Conservation (phyloP, 2,329 filamentous ascomycete genomes). For the Periconia macrospinosa region DNA sequence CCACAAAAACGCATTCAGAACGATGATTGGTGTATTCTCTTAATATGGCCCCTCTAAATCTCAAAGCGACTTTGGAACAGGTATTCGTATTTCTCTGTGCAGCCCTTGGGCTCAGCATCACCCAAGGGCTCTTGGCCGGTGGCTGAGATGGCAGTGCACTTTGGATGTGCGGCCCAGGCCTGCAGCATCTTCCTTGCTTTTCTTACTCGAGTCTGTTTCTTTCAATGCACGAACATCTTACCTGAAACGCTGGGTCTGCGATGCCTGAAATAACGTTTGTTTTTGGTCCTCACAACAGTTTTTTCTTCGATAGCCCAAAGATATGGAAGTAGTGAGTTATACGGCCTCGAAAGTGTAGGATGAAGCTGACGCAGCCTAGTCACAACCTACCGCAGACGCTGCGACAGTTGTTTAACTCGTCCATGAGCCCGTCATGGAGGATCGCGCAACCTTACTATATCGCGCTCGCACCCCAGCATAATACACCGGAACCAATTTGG, state of each 20-base stretch:
- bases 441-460: constrained; percentile 38
- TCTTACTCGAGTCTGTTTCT: not conserved
- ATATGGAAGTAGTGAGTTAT: constrained; percentile 39
- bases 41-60: not conserved
- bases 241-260: constrained; percentile 12
- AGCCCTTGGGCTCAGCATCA: not conserved
- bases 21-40: constrained; percentile 1
- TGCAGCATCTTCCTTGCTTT: not conserved
- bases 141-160: not conserved
- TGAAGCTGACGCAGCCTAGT: constrained; percentile 26
- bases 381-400: constrained; percentile 37
- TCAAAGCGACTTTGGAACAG: not conserved
- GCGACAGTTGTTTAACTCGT: constrained; percentile 36
- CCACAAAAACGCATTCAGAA: not conserved
- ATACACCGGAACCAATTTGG: constrained; percentile 35
- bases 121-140: not conserved
- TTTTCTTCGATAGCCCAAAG: constrained; percentile 41
- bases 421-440: constrained; percentile 35
- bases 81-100: not conserved
- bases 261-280: constrained; percentile 40
- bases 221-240: constrained; percentile 1
- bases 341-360: not conserved
- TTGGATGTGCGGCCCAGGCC: not conserved
- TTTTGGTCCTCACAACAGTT: constrained; percentile 39
- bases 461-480: constrained; percentile 32